Percentiles rank a stretch among this genome's conserved stretches.
Evolutionary conservation across 495 filamentous ascomycete genomes (phyloP).

Genomic region (Neurospora tetrasperma): DNA sequence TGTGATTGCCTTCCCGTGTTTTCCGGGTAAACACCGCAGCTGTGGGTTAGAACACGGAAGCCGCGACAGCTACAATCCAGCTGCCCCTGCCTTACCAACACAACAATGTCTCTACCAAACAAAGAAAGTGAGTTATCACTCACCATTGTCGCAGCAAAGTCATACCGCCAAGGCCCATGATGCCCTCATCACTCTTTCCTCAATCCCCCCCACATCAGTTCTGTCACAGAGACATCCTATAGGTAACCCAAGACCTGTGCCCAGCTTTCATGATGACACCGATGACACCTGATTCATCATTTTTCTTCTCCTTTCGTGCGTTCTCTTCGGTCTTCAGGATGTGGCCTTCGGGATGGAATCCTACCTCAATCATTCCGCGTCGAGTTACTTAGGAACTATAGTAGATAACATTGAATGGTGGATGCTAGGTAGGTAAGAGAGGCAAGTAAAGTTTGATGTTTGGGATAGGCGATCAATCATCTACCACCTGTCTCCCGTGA

Average conservation of each 20-base stretch:
- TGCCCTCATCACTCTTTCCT: neutral
- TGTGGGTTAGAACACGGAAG: neutral
- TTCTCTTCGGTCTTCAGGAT: neutral
- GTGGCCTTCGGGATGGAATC: neutral
- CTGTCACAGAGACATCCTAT: neutral
- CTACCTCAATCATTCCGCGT: neutral
- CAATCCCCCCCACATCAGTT: neutral
- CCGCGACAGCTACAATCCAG: neutral
- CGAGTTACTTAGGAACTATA: neutral
- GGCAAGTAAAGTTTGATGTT: neutral
- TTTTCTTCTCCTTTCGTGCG: neutral
- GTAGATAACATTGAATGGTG: neutral
- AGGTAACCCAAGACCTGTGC: neutral
- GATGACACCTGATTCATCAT: neutral
- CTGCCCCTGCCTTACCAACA: neutral
- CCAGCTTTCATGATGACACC: neutral
- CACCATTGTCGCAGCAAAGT: neutral
- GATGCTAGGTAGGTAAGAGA: neutral
- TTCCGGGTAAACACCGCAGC: neutral
- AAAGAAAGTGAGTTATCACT: neutral
- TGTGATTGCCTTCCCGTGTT: neutral
- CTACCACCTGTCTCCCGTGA: neutral
- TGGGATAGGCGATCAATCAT: neutral
- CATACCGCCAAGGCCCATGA: neutral
- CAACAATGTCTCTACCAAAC: neutral